Conservation (phyloP, 1,284 basidiomycete species). For the Afroboletus lepidellus region DNA sequence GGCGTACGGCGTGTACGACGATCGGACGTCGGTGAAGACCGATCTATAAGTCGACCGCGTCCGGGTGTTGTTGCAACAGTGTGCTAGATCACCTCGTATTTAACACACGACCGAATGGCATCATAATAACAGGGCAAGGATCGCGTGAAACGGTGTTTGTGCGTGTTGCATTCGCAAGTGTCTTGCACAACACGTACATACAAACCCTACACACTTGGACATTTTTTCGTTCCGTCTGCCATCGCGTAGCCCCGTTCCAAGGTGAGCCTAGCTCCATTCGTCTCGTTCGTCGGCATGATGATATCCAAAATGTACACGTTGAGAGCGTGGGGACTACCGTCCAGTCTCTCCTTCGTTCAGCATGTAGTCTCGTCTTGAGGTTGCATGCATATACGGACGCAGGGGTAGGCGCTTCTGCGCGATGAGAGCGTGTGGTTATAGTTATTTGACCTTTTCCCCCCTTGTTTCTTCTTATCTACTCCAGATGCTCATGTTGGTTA, state of each 20-base stretch:
- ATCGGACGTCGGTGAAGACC: neutral
- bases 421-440: conserved; percentile 35
- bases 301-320: conserved; percentile 29
- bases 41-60: neutral
- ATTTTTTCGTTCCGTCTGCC: neutral
- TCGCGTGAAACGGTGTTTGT: no score
- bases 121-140: no score
- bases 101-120: no score
- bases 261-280: conserved; percentile 16
- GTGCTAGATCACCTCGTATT: no score
- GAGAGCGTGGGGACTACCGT: conserved; percentile 32
- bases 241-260: neutral
- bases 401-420: conserved; percentile 34
- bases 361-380: conserved; percentile 34
- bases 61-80: no score
- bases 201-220: neutral
- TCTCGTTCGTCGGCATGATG: conserved; percentile 23
- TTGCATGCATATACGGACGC: conserved; percentile 34
- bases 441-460: conserved; percentile 31
- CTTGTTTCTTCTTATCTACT: neutral
- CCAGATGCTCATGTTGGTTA: conserved; percentile 11
- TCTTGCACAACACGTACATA: conserved; percentile 25
- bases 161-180: conserved; percentile 22
- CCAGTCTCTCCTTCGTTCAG: conserved; percentile 36
- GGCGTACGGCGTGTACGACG: neutral